Evolutionary conservation across 495 filamentous ascomycete species (phyloP), one percentile per base, ranked within the genome.

Genomic region (Aspergillus steynii): DNA sequence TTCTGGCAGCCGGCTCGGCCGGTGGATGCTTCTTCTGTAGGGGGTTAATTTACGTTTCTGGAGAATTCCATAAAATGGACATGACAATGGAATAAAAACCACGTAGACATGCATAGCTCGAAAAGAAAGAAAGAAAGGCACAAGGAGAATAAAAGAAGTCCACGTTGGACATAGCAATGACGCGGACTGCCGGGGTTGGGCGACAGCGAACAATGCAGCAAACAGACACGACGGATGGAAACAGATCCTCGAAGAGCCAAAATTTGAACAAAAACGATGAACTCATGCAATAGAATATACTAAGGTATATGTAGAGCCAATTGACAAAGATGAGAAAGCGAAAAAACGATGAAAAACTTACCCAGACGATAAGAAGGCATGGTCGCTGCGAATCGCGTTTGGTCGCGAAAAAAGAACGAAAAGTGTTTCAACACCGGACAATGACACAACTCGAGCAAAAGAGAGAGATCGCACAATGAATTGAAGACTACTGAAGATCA

Each of bases 1-100:
- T 85, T 86, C 59, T 85, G 77, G 74, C 91, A 95, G 60, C 78
- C 83, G 58, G 91, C 89, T 46, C 90, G 87, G 66, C 71, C 78
- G 65, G 67, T 84, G 7, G 70, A 58, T n/a, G 87, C 77, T 34
- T 86, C 46, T 63, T 93, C 90, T 94, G 65, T 51, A 49, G 28
- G 29, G 26, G 6, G 54, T 71, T 62, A 76, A 69, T 29, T 53
- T 25, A 12, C 1, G 12, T 42, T 42, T 10, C 37, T 10, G 9
- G 7, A 42, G 37, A 3, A 3, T 42, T 42, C 14, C 37, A 2
- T 8, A 42, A 1, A 42, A 14, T 20, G 20, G 20, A 20, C 20
- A 20, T 20, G 20, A 20, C 20, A 20, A 20, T 20, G 20, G 20
- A 20, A 20, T 20, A 20, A 49, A 49, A n/a, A 49, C 10, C 46